Evolutionary conservation across 495 filamentous ascomycete species (phyloP).

Genomic region (Xylaria scruposa): DNA sequence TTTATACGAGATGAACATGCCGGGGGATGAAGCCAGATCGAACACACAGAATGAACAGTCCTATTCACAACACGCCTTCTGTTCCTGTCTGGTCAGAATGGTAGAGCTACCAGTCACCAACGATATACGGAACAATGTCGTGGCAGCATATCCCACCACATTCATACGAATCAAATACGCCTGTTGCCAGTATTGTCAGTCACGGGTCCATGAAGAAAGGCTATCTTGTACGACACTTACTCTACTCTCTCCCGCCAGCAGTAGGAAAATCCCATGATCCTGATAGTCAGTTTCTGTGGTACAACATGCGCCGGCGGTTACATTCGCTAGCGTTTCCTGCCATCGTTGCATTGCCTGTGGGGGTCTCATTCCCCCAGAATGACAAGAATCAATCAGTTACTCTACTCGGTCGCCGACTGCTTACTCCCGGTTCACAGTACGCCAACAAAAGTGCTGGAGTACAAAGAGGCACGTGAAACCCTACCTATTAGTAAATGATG

Average conservation of each 20-base stretch:
- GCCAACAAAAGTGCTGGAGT: background rate
- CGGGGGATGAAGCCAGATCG: constrained; percentile 6
- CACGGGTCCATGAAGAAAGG: background rate
- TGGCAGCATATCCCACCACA: constrained; percentile 21
- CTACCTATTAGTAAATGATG: background rate
- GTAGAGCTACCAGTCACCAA: background rate
- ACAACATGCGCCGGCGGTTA: constrained; percentile 15
- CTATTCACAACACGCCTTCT: constrained; percentile 1
- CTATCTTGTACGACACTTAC: constrained; percentile 1
- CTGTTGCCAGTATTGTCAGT: background rate
- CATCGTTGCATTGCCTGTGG: constrained; percentile 28
- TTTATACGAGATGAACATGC: constrained; percentile 5
- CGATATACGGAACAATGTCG: constrained; percentile 5
- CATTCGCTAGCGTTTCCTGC: constrained; percentile 25
- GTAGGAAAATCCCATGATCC: constrained; percentile 13
- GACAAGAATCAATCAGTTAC: background rate
- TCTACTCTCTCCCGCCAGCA: constrained; percentile 9
- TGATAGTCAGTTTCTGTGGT: constrained; percentile 13
- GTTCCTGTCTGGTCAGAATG: background rate
- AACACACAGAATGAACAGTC: background rate
- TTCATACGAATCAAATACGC: constrained; percentile 1
- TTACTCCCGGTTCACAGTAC: constrained; percentile 17
- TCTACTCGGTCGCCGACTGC: constrained; percentile 22
- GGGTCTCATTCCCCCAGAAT: constrained; percentile 12
- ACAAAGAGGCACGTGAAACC: constrained; percentile 22